phyloP scores from a whole-genome alignment of 352 stramenopile species.

The Globisporangium nagaii region DNA sequence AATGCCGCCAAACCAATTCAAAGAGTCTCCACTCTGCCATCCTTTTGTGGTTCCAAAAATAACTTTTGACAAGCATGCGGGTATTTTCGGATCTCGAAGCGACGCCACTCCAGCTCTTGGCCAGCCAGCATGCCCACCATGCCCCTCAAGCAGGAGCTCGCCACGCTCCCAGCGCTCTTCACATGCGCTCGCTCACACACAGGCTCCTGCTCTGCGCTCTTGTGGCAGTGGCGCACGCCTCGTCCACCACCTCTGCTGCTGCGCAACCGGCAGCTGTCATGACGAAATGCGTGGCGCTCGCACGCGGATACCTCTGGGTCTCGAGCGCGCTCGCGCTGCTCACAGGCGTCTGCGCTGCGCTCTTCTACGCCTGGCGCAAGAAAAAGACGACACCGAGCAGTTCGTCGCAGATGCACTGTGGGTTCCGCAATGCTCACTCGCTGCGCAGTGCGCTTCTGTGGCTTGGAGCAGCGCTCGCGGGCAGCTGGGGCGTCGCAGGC shows the following conservation, averaged over 20 bases:
- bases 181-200: no score
- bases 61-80: no score
- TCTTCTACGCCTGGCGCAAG: background rate
- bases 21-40: background rate
- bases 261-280: background rate
- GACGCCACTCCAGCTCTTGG: no score
- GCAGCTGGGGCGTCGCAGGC: background rate
- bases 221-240: no score
- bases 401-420: background rate
- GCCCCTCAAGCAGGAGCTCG: no score
- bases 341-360: background rate
- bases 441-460: background rate
- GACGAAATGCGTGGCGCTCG: background rate
- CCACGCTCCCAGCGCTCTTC: no score
- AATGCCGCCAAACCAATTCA: background rate
- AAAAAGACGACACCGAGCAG: background rate
- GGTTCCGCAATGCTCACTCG: background rate
- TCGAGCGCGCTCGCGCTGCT: constrained; percentile 1
- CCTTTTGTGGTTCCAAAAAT: no score
- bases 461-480: background rate
- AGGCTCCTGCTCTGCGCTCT: no score
- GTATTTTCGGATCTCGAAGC: no score
- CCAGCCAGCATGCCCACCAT: no score
- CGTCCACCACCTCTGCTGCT: no score
- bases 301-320: constrained; percentile 1